Evolutionary conservation across 257 asterid species (phyloP).

Genomic region (Solanum sejunctum): DNA sequence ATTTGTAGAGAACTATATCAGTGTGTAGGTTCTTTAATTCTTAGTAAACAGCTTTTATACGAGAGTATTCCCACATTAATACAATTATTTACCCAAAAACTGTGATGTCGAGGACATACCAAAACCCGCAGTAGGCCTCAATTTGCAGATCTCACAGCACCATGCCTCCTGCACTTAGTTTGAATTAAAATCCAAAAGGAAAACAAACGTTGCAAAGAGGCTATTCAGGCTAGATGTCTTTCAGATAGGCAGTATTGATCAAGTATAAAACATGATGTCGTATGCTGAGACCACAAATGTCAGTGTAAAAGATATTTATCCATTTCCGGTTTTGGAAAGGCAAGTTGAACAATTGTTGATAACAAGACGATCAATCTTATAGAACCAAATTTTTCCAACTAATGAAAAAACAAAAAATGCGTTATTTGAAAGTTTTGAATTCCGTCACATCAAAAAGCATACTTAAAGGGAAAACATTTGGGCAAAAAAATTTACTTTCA

Average conservation of each 20-base stretch:
- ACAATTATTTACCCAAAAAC: neutral
- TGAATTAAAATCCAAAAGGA: neutral
- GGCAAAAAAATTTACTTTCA: neutral
- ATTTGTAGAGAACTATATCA: neutral
- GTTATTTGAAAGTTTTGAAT: neutral
- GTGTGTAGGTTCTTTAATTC: neutral
- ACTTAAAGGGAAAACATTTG: neutral
- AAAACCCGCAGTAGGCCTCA: constrained; percentile 13
- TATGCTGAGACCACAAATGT: neutral
- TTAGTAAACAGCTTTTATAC: neutral
- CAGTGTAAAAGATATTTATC: neutral
- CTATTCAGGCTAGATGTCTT: neutral
- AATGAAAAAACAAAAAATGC: neutral
- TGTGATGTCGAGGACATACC: neutral
- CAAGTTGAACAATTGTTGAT: neutral
- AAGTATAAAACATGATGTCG: neutral
- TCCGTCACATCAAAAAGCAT: neutral
- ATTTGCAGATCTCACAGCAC: constrained; percentile 13
- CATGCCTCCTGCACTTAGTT: constrained; percentile 13
- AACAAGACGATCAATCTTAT: neutral
- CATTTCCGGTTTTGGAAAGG: neutral
- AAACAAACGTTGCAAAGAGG: neutral
- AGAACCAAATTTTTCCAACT: neutral
- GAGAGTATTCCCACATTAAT: neutral
- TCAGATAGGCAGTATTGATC: neutral